Percentiles rank a stretch among this genome's conserved stretches.
Conservation (phyloP, 768 basidiomycete genomes). For the Candolleomyces aberdarensis region DNA sequence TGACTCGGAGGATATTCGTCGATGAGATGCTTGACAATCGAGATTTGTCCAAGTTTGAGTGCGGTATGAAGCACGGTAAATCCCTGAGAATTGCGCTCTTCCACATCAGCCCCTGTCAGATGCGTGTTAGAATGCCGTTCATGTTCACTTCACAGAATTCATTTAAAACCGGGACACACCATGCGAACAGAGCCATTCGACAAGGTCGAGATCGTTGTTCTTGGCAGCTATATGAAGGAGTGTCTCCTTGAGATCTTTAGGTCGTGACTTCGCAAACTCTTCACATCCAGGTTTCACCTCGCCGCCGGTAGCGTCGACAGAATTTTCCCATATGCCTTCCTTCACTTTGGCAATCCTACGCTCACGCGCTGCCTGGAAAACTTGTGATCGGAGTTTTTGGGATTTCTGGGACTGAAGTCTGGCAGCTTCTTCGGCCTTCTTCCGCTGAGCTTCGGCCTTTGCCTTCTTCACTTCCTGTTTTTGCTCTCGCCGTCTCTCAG, state of each 20-base stretch:
- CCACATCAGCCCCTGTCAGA: constrained; percentile 62
- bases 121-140: constrained; percentile 9
- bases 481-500: constrained; percentile 55
- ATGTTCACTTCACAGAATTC: constrained; percentile 1
- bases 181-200: constrained; percentile 70
- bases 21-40: constrained; percentile 59
- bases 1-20: constrained; percentile 55
- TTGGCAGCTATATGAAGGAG: constrained; percentile 64
- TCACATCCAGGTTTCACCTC: constrained; percentile 60
- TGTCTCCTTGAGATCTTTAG: constrained; percentile 61
- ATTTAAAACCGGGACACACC: constrained; percentile 43
- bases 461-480: constrained; percentile 56
- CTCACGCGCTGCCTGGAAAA: constrained; percentile 63
- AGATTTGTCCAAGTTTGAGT: constrained; percentile 47
- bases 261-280: constrained; percentile 41
- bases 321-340: constrained; percentile 65
- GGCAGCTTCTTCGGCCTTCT: constrained; percentile 47
- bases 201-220: constrained; percentile 53
- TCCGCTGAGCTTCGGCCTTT: constrained; percentile 46
- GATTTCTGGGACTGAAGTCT: constrained; percentile 43
- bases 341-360: constrained; percentile 53
- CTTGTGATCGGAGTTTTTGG: constrained; percentile 56
- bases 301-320: constrained; percentile 69
- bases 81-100: constrained; percentile 59
- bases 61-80: constrained; percentile 69